Base-by-base conservation (phyloP, 768 basidiomycete genomes). In the Mycena alexandri region DNA sequence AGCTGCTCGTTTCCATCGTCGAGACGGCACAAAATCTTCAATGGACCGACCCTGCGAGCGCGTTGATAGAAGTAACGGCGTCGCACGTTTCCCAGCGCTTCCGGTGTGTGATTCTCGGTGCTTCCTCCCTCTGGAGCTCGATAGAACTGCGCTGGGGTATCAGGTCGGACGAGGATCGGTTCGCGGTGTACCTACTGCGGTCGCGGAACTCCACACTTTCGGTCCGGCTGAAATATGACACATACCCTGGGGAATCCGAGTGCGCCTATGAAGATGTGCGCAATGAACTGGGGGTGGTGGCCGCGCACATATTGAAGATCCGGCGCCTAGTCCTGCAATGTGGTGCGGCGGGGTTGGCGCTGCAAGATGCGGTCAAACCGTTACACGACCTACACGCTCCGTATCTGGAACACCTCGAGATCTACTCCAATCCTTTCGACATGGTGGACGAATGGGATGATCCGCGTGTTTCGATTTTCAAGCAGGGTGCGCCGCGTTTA, bases 21-120 rank as follows among this genome's bases (percentile, higher is more conserved):
- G 36, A 65, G 47, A 55, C 42, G 5, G 55, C 38, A 10, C 63
- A 65, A 41, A 5, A 36, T 6, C 34, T 36, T 12, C 29, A 55
- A 38, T 50, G 47, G 3, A 19, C 38, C 53, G 53, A 57, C 55
- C 17, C 19, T 9, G 33, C 11, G 25, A 34, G 42, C 33, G 36
- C 50, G 41, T 43, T 7, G 38, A 44, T 58, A 11, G 63, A 65
- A 43, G 63, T 65, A 14, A 2, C 36, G 17, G 42, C 29, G 10
- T 65, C 63, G n/a, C 63, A 65, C 29, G 14, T 65, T 22, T 65
- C 63, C 13, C 63, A 65, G 56, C 38, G 56, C 5, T 52, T 58
- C n/a, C 63, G 63, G 10, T 58, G 50, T 25, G 63, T 48, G 22
- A 48, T 58, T 25, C 16, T 58, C 9, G 38, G 47, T 10, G 63